These are phyloP conservation scores for Colletotrichum higginsianum DNA, from an alignment of 2,329 filamentous ascomycete species.

Conservation along the genomic window DNA sequence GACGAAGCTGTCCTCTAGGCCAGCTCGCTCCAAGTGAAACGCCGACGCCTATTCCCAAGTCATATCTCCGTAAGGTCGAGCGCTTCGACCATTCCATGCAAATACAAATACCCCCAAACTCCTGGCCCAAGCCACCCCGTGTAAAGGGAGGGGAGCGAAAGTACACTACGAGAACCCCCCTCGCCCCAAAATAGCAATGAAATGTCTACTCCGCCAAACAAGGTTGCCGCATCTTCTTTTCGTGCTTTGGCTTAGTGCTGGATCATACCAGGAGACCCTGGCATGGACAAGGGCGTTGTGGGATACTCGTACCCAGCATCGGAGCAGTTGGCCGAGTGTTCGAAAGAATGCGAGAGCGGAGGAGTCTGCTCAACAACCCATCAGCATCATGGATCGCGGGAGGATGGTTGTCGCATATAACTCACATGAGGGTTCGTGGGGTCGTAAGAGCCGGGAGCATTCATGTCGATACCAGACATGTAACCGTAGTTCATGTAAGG, in stretches of 20 bases:
- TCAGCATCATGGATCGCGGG: slow-evolving; percentile 65
- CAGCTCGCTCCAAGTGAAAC: slow-evolving; percentile 25
- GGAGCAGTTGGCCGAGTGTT: slow-evolving; percentile 75
- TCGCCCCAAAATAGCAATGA: background rate
- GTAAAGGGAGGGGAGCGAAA: background rate
- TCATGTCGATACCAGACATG: slow-evolving; percentile 75
- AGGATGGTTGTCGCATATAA: slow-evolving; percentile 61
- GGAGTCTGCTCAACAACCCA: slow-evolving; percentile 74
- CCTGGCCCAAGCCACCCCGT: slow-evolving; percentile 28
- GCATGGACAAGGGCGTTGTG: slow-evolving; percentile 81
- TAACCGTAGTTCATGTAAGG: slow-evolving; percentile 79
- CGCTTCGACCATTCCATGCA: slow-evolving; percentile 45
- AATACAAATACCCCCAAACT: slow-evolving; percentile 31
- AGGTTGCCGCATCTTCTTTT: background rate
- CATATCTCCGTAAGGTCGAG: slow-evolving; percentile 48
- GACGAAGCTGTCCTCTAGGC: background rate
- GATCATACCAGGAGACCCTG: slow-evolving; percentile 73
- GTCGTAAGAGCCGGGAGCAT: slow-evolving; percentile 74
- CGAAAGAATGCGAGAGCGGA: slow-evolving; percentile 81
- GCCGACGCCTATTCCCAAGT: slow-evolving; percentile 24
- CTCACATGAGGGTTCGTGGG: slow-evolving; percentile 83
- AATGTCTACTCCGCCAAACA: background rate
- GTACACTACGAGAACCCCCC: background rate
- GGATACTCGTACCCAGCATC: slow-evolving; percentile 76
- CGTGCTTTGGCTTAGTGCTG: slow-evolving; percentile 44